Base-by-base conservation (phyloP, 495 filamentous ascomycete species). In the Monascus purpureus region DNA sequence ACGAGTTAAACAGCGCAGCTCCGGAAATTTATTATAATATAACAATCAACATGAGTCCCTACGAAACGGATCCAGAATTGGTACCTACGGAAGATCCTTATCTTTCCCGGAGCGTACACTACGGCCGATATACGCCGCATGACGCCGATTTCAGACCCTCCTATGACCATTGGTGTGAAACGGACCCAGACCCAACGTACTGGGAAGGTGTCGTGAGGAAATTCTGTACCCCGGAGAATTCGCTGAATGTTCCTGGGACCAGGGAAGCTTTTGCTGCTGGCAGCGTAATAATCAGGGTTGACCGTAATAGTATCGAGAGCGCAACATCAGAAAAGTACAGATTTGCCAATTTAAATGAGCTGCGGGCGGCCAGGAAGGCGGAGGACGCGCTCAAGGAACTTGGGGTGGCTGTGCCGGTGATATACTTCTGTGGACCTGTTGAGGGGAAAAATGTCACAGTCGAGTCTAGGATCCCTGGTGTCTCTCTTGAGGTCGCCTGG, bases 341-440 rank as follows among this genome's bases (percentile, higher is more conserved):
- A 58, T 53, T 69, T 66, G 14, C 75, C 59, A 52, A 86, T 76
- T 79, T 56, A 18, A 64, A 64, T 33, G 59, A 61, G 33, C 23
- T 57, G 8, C 50, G 39, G 8, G 47, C 59, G 1, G 49, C 59
- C 17, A 52, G 49, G 19, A 64, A 64, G 26, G 56, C 47, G 6
- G 56, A 64, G 28, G 46, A 55, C 8, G 18, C 38, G 1, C 45
- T 64, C 9, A 50, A 36, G 27, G 48, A 52, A 13, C 30, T 60
- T 13, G 45, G 46, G 1, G 47, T 61, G 26, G 40, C 50, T 0
- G 56, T 64, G n/a, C 59, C 59, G 2, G 42, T 54, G 13, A 47
- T 59, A 42, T 43, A 53, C 22, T 62, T 55, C 22, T 64, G 50
- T 29, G 59, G 59, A 12, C 54, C 41, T 13, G 41, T 64, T 20